Conservation (phyloP, 192 early-diverging fungal genomes). For the Backusella sp. region DNA sequence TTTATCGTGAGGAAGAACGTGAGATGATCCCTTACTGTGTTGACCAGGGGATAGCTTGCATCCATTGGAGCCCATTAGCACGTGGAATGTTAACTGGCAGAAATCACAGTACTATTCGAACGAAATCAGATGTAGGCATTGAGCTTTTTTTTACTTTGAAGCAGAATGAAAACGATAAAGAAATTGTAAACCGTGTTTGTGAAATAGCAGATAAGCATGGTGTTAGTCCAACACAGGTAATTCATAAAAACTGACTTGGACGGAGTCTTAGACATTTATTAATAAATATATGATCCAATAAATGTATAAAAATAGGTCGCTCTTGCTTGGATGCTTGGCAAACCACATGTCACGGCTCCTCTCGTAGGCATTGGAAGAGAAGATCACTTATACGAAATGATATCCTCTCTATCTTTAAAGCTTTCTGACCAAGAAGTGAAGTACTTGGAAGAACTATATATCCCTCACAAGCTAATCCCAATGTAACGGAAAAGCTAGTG, state of each 20-base stretch:
- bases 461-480: constrained; percentile 11
- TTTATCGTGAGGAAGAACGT: constrained; percentile 56
- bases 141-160: background rate
- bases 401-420: constrained; percentile 12
- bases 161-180: background rate
- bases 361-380: constrained; percentile 30
- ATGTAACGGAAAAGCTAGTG: constrained; percentile 10
- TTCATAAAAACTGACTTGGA: background rate
- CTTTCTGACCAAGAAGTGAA: constrained; percentile 18
- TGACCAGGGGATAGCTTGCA: constrained; percentile 43
- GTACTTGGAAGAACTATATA: constrained; percentile 27
- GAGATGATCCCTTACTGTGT: constrained; percentile 52
- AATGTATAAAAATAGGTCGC: constrained; percentile 16
- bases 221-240: constrained; percentile 22
- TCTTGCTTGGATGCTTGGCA: constrained; percentile 27
- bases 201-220: constrained; percentile 24
- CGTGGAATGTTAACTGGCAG: constrained; percentile 41
- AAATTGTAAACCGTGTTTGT: constrained; percentile 22
- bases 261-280: constrained; percentile 7
- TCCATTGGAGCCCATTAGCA: constrained; percentile 52
- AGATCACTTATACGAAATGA: constrained; percentile 17
- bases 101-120: constrained; percentile 2
- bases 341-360: constrained; percentile 20
- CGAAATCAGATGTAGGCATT: background rate
- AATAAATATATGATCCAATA: constrained; percentile 4